These are phyloP conservation scores for Fusarium floridanum DNA, from an alignment of 2,329 filamentous ascomycete genomes.

Conservation along the genomic window DNA sequence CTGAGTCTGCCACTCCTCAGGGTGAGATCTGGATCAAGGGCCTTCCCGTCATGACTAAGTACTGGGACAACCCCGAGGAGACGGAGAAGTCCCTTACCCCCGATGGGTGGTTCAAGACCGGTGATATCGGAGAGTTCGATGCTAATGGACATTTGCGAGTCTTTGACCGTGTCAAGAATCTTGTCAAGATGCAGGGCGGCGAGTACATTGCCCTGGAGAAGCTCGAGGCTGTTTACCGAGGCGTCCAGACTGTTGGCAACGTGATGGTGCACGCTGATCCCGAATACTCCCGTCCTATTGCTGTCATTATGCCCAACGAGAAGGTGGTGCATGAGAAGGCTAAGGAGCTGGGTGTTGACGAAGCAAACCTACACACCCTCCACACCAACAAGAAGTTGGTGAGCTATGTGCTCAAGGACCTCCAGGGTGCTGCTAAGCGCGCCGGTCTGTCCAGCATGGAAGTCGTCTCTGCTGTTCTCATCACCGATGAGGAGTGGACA, in stretches of 20 bases:
- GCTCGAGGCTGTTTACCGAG: conserved; percentile 91
- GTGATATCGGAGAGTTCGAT: conserved; percentile 94
- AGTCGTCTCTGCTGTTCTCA: conserved; percentile 79
- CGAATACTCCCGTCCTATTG: conserved; percentile 82
- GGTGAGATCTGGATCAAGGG: conserved; percentile 95
- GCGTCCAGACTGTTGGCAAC: conserved; percentile 82
- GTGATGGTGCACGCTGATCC: conserved; percentile 88
- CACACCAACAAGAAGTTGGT: conserved; percentile 76
- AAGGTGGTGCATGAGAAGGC: conserved; percentile 72
- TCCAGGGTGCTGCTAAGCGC: conserved; percentile 73
- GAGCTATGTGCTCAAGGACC: conserved; percentile 72
- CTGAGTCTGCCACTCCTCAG: conserved; percentile 81
- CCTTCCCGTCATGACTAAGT: conserved; percentile 78
- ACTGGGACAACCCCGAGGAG: conserved; percentile 89
- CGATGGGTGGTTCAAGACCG: conserved; percentile 97
- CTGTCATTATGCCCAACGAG: conserved; percentile 80
- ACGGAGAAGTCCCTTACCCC: conserved; percentile 81
- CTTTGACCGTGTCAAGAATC: conserved; percentile 97
- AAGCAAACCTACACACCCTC: conserved; percentile 77
- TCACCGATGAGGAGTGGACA: conserved; percentile 90
- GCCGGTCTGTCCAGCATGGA: conserved; percentile 79
- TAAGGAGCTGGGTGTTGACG: conserved; percentile 71
- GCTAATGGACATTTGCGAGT: conserved; percentile 82
- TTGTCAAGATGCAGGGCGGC: conserved; percentile 94
- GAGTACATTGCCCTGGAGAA: conserved; percentile 98